Evolutionary conservation across 441 rosid genomes (phyloP).

Genomic region (Adansonia madagascariensis): DNA sequence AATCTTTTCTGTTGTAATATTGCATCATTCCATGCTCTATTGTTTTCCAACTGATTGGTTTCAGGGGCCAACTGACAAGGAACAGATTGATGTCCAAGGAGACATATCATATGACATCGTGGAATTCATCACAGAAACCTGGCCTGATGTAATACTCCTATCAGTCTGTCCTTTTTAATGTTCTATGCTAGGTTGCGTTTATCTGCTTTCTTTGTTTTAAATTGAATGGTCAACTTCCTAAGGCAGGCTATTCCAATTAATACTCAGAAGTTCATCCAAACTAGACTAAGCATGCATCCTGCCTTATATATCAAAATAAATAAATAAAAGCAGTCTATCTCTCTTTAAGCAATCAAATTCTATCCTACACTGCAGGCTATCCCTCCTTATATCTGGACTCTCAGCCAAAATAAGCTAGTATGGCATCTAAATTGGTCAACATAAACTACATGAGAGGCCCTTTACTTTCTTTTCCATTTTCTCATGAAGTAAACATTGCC

Average conservation of each 20-base stretch:
- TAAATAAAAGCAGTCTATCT: neutral
- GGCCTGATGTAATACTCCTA: constrained; percentile 55
- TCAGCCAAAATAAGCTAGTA: constrained; percentile 3
- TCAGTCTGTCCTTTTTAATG: constrained; percentile 20
- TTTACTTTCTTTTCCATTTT: constrained; percentile 10
- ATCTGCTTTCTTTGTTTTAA: constrained; percentile 5
- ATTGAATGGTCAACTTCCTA: constrained; percentile 9
- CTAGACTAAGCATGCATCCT: constrained; percentile 10
- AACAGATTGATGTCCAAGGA: constrained; percentile 79
- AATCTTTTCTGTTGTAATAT: constrained; percentile 5
- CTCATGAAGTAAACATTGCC: constrained; percentile 8
- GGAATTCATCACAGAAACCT: constrained; percentile 62
- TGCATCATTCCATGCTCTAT: constrained; percentile 1
- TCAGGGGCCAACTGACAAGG: constrained; percentile 75
- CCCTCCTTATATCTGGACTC: constrained; percentile 1
- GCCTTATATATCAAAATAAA: constrained; percentile 1
- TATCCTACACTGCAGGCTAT: constrained; percentile 10
- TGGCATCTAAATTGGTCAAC: neutral
- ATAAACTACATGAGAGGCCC: neutral
- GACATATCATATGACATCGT: constrained; percentile 62
- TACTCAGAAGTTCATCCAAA: constrained; percentile 7
- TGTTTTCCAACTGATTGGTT: constrained; percentile 26
- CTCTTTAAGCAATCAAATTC: neutral
- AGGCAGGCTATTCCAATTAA: neutral
- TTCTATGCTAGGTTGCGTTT: neutral